Conservation (phyloP, 257 asterid genomes). For the Henckelia pumila region DNA sequence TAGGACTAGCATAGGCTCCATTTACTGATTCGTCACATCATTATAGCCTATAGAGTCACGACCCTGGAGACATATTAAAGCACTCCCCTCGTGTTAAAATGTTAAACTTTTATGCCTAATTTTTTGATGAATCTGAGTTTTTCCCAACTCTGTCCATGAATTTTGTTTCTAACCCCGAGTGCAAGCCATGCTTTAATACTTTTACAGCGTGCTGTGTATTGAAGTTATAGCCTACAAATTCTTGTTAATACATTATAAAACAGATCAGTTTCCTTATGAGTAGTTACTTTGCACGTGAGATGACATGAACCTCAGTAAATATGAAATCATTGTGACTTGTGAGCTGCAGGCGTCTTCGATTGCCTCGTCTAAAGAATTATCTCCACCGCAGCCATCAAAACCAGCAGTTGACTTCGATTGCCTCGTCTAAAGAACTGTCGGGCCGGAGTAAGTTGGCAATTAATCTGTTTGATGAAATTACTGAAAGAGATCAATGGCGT, state of each 20-base stretch:
- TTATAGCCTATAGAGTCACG: neutral
- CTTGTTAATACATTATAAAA: neutral
- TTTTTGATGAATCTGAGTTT: neutral
- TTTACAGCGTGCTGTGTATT: neutral
- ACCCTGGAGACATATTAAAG: neutral
- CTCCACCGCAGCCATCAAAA: no score
- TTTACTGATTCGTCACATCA: neutral
- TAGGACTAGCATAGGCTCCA: neutral
- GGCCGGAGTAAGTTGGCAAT: no score
- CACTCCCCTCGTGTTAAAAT: neutral
- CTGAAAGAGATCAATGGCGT: constrained; percentile 26
- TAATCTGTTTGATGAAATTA: constrained; percentile 33
- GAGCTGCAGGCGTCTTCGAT: no score
- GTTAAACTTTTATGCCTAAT: no score
- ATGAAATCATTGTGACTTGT: no score
- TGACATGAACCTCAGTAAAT: no score
- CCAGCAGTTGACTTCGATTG: no score
- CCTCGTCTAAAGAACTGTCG: no score
- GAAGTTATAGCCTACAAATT: neutral
- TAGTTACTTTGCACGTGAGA: no score
- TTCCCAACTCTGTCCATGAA: neutral
- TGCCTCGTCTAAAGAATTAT: no score
- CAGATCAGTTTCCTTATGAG: neutral
- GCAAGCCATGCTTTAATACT: neutral
- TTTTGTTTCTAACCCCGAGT: neutral